phyloP scores from a whole-genome alignment of 768 basidiomycete species.

The Leccinum arenicola region DNA sequence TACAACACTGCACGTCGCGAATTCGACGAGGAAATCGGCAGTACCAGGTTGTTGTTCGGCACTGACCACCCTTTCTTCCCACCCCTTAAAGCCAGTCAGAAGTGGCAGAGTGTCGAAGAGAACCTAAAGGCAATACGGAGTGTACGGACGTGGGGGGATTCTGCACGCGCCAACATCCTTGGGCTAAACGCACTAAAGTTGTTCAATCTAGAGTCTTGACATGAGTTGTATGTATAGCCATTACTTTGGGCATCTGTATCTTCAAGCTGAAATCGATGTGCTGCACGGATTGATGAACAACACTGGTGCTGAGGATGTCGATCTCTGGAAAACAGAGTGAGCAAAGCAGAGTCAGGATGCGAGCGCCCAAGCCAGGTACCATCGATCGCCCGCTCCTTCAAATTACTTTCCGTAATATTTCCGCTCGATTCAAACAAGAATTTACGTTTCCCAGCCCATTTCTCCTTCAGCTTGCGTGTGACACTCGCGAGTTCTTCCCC shows the following conservation, averaged over 20 bases:
- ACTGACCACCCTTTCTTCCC: conserved; percentile 94
- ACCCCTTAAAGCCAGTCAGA: conserved; percentile 61
- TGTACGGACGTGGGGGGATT: conserved; percentile 26
- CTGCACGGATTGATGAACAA: conserved; percentile 86
- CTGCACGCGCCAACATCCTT: conserved; percentile 61
- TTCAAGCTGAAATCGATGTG: conserved; percentile 98
- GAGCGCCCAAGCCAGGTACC: conserved; percentile 45
- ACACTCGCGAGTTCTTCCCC: conserved; percentile 67
- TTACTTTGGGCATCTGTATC: conserved; percentile 68
- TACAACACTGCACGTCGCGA: conserved; percentile 40
- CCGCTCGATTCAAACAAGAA: conserved; percentile 95
- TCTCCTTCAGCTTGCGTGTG: conserved; percentile 69
- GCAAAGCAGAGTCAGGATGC: neutral
- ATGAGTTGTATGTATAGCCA: conserved; percentile 6
- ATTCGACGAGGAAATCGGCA: conserved; percentile 41
- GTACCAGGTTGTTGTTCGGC: conserved; percentile 69
- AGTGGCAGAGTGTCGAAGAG: conserved; percentile 84
- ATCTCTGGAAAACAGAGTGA: conserved; percentile 57
- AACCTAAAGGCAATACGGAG: conserved; percentile 75
- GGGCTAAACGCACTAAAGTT: conserved; percentile 73
- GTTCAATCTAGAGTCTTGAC: conserved; percentile 48
- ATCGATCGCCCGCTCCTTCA: conserved; percentile 76
- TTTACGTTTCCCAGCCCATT: conserved; percentile 77
- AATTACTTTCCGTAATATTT: conserved; percentile 86
- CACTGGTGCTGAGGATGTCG: conserved; percentile 91